These are phyloP conservation scores for Fusarium sp. DNA, from an alignment of 2,329 filamentous ascomycete genomes.

Conservation along the genomic window DNA sequence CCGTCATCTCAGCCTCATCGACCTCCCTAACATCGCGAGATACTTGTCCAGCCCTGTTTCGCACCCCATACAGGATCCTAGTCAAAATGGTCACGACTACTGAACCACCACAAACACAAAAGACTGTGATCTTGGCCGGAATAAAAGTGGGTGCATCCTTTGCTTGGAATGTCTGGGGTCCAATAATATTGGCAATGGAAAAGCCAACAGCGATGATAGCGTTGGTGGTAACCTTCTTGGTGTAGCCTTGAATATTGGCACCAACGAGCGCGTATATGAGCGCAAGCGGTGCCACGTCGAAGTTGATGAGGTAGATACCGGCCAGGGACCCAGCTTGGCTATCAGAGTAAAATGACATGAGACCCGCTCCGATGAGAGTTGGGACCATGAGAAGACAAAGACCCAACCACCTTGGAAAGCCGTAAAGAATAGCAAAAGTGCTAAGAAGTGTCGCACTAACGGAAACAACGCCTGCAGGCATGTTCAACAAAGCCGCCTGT, in stretches of 20 bases:
- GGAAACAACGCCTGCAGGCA: constrained; percentile 9
- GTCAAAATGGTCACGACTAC: not conserved
- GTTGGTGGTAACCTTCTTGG: constrained; percentile 12
- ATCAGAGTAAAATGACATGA: constrained; percentile 11
- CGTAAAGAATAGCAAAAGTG: constrained; percentile 6
- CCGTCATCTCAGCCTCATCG: not conserved
- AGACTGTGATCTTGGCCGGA: constrained; percentile 6
- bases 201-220: constrained; percentile 10
- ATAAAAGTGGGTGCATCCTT: not conserved
- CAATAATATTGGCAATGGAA: constrained; percentile 16
- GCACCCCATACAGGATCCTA: not conserved
- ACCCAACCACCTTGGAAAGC: not conserved
- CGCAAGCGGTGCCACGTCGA: constrained; percentile 4
- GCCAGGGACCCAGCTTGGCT: constrained; percentile 4
- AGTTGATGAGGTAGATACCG: constrained; percentile 11
- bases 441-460: constrained; percentile 1
- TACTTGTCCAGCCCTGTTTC: not conserved
- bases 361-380: not conserved
- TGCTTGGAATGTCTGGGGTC: not conserved
- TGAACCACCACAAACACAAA: constrained; percentile 1
- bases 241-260: constrained; percentile 11
- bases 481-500: not conserved
- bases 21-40: not conserved
- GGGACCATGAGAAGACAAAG: constrained; percentile 16
- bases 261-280: constrained; percentile 8